Percentiles rank a stretch among this genome's conserved stretches.
phyloP scores from a whole-genome alignment of 768 basidiomycete genomes.

The Lactifluus echinatus region DNA sequence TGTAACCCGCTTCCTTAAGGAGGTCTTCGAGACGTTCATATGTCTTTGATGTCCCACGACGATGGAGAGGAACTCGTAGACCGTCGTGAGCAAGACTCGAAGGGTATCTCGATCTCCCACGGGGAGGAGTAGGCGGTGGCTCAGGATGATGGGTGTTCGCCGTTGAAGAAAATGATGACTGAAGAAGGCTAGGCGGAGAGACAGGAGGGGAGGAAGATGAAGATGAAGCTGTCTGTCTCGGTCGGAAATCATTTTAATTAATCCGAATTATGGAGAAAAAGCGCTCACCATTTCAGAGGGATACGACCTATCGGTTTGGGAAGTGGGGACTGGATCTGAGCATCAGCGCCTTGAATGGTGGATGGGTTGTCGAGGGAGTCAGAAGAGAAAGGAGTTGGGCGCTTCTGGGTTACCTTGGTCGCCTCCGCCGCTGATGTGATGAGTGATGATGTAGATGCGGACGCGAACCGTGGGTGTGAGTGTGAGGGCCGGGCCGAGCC shows the following conservation, averaged over 20 bases:
- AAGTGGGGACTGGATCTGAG: background rate
- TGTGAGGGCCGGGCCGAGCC: no score
- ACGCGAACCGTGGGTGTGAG: no score
- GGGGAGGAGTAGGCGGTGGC: slow-evolving; percentile 4
- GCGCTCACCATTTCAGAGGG: slow-evolving; percentile 1
- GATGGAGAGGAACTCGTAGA: slow-evolving; percentile 59
- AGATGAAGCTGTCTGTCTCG: background rate
- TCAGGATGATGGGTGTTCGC: background rate
- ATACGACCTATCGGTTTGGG: slow-evolving; percentile 1
- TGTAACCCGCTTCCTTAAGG: slow-evolving; percentile 81
- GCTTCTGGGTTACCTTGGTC: background rate
- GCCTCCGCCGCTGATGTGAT: background rate
- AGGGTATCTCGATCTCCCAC: slow-evolving; percentile 40
- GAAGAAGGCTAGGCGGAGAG: slow-evolving; percentile 16
- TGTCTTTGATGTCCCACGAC: slow-evolving; percentile 68
- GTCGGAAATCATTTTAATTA: background rate
- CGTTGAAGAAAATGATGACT: slow-evolving; percentile 13
- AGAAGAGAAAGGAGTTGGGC: background rate
- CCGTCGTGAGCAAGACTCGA: slow-evolving; percentile 37
- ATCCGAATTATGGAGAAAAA: background rate
- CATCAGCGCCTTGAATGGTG: slow-evolving; percentile 1
- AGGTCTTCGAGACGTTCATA: slow-evolving; percentile 84
- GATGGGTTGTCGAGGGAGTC: background rate
- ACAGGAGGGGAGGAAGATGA: slow-evolving; percentile 1
- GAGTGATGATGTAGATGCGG: no score